phyloP scores from a whole-genome alignment of 345 rosid genomes.

The Trapa bicornis region DNA sequence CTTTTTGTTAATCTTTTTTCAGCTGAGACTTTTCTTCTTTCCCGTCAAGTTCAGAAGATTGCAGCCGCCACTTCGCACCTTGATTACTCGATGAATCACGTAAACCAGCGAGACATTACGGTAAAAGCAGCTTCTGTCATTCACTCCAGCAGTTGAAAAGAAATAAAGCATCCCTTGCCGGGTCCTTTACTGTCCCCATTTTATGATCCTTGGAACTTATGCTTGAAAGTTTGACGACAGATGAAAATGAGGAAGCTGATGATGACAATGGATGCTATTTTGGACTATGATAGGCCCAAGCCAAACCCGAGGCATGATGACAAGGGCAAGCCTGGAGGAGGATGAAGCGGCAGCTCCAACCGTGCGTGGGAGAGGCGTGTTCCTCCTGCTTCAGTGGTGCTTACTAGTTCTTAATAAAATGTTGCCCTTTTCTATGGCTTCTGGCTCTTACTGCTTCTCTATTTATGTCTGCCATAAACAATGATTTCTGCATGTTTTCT shows the following conservation, averaged over 20 bases:
- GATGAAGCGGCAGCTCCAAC: neutral
- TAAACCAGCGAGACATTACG: neutral
- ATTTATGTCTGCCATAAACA: no score
- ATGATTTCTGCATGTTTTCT: no score
- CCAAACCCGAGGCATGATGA: slow-evolving; percentile 7
- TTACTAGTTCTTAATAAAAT: neutral
- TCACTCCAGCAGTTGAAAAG: no score
- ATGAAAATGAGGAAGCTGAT: neutral
- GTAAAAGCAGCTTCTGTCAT: neutral
- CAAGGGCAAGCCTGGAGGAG: slow-evolving; percentile 5
- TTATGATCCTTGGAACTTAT: neutral
- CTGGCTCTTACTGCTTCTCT: neutral
- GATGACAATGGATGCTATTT: neutral
- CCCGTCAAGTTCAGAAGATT: neutral
- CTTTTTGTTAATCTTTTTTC: neutral
- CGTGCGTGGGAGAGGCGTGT: neutral
- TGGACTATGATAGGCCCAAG: slow-evolving; percentile 8
- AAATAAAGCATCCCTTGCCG: no score
- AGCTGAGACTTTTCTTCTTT: neutral
- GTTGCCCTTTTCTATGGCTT: neutral
- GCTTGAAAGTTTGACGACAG: neutral
- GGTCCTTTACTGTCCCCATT: no score
- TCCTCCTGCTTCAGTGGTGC: neutral
- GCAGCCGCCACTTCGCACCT: neutral
- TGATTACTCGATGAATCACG: neutral